Percentiles rank a stretch among this genome's conserved stretches.
These are phyloP conservation scores for Metschnikowia continentalis DNA, from an alignment of 805 yeast genomes.

Conservation along the genomic window DNA sequence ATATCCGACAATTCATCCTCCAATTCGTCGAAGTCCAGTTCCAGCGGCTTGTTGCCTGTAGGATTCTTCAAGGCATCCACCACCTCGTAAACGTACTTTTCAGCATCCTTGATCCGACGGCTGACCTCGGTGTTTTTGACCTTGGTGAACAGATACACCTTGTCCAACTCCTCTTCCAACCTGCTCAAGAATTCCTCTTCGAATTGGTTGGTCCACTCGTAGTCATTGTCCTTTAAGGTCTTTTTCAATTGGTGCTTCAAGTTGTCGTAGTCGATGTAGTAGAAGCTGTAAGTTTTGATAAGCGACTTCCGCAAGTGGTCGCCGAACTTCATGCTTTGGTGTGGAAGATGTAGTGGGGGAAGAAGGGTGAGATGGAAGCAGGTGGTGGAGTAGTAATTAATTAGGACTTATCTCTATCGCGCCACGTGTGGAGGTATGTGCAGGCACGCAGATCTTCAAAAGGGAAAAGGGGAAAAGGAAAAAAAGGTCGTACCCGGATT, in stretches of 20 bases:
- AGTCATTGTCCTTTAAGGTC: constrained; percentile 53
- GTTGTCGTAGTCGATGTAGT: constrained; percentile 89
- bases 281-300: constrained; percentile 84
- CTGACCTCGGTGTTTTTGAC: constrained; percentile 82
- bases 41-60: constrained; percentile 39
- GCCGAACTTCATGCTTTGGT: constrained; percentile 78
- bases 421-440: constrained; percentile 3
- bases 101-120: constrained; percentile 80
- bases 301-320: constrained; percentile 86
- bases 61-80: constrained; percentile 45
- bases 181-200: constrained; percentile 78
- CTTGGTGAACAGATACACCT: constrained; percentile 86
- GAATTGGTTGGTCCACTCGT: constrained; percentile 66
- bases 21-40: constrained; percentile 41
- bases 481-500: constrained; percentile 74
- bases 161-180: constrained; percentile 82
- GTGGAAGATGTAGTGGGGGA: not conserved
- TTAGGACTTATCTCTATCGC: not conserved
- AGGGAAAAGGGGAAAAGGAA: not conserved
- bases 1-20: constrained; percentile 56
- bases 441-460: not conserved
- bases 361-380: not conserved
- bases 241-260: constrained; percentile 76
- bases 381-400: not conserved
- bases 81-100: constrained; percentile 63